Evolutionary conservation across 148 eudicot species (phyloP), one percentile per base, ranked within the genome.

Genomic region (Pharnaceum exiguum): DNA sequence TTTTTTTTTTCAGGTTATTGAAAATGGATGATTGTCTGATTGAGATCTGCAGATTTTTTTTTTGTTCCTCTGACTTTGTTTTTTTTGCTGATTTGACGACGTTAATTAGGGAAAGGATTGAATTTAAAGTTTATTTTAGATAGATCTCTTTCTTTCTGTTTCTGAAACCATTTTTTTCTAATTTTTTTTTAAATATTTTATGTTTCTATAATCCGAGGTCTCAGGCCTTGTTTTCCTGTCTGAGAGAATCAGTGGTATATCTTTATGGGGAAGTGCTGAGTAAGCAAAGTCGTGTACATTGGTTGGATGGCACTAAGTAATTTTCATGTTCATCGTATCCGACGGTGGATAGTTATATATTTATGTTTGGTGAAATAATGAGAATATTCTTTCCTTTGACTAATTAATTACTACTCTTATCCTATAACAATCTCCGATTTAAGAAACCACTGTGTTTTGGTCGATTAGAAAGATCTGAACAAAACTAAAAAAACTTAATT

Each of bases 261-360:
- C 25, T 54, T 11, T 37, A 27, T 12, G 31, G 43, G 17, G 35
- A 21, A 5, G 33, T 51, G 43, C 8, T n/a, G n/a, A n/a, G n/a
- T n/a, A n/a, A n/a, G n/a, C n/a, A 43, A 2, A 11, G 38, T 32
- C 58, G 72, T 43, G 66, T 55, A 24, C 18, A 60, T 42, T 68
- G 60, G 72, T 52, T 52, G 66, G 47, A 59, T 45, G 45, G 57
- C 50, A 59, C 71, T 67, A 38, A 54, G 25, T 4, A n/a, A n/a
- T n/a, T 27, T 36, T 28, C 62, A 45, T 56, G 37, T 38, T 56
- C 62, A 63, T 35, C 52, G 19, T 43, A 6, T 22, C 37, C 24
- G 44, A 48, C 47, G 53, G 69, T 55, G 35, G 39, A 44, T 36
- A 10, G n/a, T n/a, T n/a, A n/a, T n/a, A n/a, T n/a, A n/a, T n/a